Evolutionary conservation across 1,284 basidiomycete genomes (phyloP).

Genomic region (Butyriboletus appendiculatus): DNA sequence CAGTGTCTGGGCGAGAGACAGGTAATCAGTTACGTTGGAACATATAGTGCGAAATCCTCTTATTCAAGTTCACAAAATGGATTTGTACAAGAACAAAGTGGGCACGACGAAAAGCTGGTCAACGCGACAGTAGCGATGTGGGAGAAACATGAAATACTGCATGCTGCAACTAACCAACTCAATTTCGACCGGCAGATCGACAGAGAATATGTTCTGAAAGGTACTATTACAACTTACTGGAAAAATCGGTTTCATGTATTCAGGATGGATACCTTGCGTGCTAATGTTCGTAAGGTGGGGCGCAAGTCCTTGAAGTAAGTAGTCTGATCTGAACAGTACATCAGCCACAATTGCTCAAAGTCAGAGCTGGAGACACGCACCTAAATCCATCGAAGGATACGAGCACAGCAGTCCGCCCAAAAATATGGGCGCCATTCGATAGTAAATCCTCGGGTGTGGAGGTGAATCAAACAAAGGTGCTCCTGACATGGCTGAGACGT

Average conservation of each 20-base stretch:
- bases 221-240: constrained; percentile 53
- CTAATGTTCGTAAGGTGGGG: constrained; percentile 75
- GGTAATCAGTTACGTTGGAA: constrained; percentile 3
- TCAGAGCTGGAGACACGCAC: constrained; percentile 3
- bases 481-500: neutral
- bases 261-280: constrained; percentile 73
- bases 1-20: constrained; percentile 53
- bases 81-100: neutral
- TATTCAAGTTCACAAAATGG: neutral
- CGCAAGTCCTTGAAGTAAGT: constrained; percentile 74
- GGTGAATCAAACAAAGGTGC: neutral
- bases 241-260: constrained; percentile 84
- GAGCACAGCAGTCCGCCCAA: constrained; percentile 75
- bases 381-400: constrained; percentile 82
- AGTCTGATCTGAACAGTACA: constrained; percentile 55
- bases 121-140: neutral
- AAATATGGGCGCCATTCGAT: constrained; percentile 74
- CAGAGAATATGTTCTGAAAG: neutral
- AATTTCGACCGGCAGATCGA: neutral
- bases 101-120: neutral
- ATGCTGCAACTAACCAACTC: neutral
- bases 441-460: neutral
- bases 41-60: neutral
- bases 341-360: neutral
- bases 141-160: neutral